Evolutionary conservation across 2,329 filamentous ascomycete species (phyloP), one percentile per base, ranked within the genome.

Genomic region (Pseudogymnoascus sp.): DNA sequence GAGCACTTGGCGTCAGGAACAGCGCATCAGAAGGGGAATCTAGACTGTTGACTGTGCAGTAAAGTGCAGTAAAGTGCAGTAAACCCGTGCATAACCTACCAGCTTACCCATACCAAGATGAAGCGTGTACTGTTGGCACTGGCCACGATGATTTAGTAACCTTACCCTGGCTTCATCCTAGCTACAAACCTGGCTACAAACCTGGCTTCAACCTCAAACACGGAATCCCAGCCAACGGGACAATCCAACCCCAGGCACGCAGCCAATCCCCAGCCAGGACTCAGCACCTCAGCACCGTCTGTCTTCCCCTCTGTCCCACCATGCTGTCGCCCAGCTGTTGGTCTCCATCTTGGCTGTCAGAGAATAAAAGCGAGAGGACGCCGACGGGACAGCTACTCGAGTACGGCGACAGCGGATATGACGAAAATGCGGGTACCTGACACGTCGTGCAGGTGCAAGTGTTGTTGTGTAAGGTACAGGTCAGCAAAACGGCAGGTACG

Each of bases 351-450:
- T 45, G 38, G 38, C 38, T 41, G 39, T 26, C 19, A 45, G 39
- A 45, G 39, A 45, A 45, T 19, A 45, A 45, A 26, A 19, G 19
- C 7, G 37, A n/a, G n/a, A n/a, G n/a, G n/a, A n/a, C n/a, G n/a
- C n/a, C n/a, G n/a, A n/a, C n/a, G n/a, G n/a, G n/a, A n/a, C n/a
- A n/a, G n/a, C n/a, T n/a, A n/a, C n/a, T n/a, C n/a, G n/a, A n/a
- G n/a, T n/a, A 45, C 15, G 18, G 39, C 39, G 39, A 45, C 39
- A 45, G 39, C 38, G 38, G 39, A 45, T 45, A 41, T 41, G 38
- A 23, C 38, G 38, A 8, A 41, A n/a, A 23, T 7, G 38, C 38
- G 38, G 38, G 38, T 23, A 41, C 38, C 38, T 41, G 38, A 41
- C 38, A 41, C 38, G 38, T 41, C 38, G 19, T 41, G 38, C 38